These are phyloP conservation scores for Monascus purpureus DNA, from an alignment of 495 filamentous ascomycete species.

Conservation along the genomic window DNA sequence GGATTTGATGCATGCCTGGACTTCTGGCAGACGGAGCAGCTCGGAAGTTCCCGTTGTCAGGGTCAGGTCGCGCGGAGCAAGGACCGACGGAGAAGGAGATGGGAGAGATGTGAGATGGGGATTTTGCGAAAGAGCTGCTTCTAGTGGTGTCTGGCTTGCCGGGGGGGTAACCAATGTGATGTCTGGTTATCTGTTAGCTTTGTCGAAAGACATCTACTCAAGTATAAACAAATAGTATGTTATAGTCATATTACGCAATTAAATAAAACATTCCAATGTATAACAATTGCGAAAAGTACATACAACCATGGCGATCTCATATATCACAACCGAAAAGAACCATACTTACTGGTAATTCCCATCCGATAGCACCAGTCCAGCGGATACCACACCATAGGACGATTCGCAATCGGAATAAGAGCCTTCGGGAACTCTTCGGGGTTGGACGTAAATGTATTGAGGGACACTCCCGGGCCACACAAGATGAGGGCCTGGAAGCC, in stretches of 20 bases:
- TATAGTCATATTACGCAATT: too few relatives aligned
- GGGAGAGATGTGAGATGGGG: slow-evolving; percentile 74
- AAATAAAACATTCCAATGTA: background rate
- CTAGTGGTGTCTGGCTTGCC: slow-evolving; percentile 53
- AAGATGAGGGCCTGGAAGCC: slow-evolving; percentile 91
- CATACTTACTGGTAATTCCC: slow-evolving; percentile 57
- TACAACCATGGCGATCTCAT: too few relatives aligned
- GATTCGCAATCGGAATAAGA: slow-evolving; percentile 81
- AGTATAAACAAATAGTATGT: too few relatives aligned
- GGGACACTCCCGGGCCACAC: slow-evolving; percentile 78
- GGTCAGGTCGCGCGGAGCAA: slow-evolving; percentile 57
- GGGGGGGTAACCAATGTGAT: slow-evolving; percentile 77
- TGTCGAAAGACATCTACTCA: too few relatives aligned
- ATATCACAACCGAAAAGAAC: too few relatives aligned
- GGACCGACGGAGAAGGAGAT: slow-evolving; percentile 54
- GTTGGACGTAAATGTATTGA: slow-evolving; percentile 83
- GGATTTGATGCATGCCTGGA: slow-evolving; percentile 53
- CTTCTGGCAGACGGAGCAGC: slow-evolving; percentile 67
- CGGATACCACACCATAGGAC: slow-evolving; percentile 92
- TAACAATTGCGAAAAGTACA: too few relatives aligned
- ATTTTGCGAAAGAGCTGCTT: slow-evolving; percentile 69
- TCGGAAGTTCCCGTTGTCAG: slow-evolving; percentile 78
- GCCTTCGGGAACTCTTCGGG: slow-evolving; percentile 85
- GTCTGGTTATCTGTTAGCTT: slow-evolving; percentile 33
- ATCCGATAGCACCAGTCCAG: slow-evolving; percentile 81